A percentile compares a stretch with the other conserved stretches of the same genome.
phyloP scores from a whole-genome alignment of 176 grass and related monocot species.

The Oryza punctata region DNA sequence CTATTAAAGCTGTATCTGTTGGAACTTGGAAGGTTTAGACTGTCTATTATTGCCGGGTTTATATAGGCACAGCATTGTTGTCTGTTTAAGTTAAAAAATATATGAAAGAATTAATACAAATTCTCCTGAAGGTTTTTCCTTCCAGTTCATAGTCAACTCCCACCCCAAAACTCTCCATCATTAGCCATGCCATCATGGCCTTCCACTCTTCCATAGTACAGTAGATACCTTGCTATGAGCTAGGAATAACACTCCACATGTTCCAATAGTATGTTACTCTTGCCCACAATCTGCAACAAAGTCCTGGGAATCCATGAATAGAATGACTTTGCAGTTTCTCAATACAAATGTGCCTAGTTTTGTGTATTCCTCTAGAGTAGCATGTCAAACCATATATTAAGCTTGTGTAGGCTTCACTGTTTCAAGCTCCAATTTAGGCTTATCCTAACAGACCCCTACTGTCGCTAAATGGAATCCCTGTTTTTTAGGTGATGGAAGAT shows the following conservation, averaged over 20 bases:
- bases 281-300: background rate
- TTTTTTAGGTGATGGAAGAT: background rate
- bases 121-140: too few species aligned
- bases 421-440: background rate
- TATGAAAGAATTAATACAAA: too few species aligned
- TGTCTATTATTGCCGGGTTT: too few species aligned
- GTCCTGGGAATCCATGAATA: background rate
- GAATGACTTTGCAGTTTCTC: conserved; percentile 17
- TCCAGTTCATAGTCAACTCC: too few species aligned
- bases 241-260: conserved; percentile 14
- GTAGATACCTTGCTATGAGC: too few species aligned
- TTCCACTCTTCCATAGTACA: too few species aligned
- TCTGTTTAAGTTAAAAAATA: too few species aligned
- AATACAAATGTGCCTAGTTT: conserved; percentile 7
- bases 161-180: too few species aligned
- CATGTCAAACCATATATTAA: background rate
- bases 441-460: background rate
- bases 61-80: too few species aligned
- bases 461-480: background rate
- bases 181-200: too few species aligned
- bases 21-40: too few species aligned
- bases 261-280: conserved; percentile 6
- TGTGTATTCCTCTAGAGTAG: conserved; percentile 11
- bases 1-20: too few species aligned
- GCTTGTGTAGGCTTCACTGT: background rate